phyloP scores from a whole-genome alignment of 2,329 filamentous ascomycete species.

The Blumeria hordei region DNA sequence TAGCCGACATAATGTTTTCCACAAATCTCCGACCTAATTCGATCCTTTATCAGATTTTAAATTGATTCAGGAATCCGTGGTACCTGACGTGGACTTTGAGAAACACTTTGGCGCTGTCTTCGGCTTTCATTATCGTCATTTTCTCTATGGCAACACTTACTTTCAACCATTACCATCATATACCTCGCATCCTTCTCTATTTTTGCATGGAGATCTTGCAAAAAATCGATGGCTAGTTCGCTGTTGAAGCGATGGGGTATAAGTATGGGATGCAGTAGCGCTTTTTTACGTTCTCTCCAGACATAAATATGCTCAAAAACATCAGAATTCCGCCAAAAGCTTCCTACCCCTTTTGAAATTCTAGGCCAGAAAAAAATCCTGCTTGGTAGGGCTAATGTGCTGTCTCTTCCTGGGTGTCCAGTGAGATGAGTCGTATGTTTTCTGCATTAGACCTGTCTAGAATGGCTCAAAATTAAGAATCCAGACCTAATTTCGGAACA shows the following conservation, averaged over 20 bases:
- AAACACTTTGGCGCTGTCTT: background rate
- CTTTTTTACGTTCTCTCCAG: background rate
- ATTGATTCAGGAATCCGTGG: background rate
- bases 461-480: background rate
- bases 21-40: background rate
- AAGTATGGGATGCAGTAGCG: background rate
- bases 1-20: background rate
- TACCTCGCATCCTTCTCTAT: background rate
- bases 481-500: background rate
- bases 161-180: background rate
- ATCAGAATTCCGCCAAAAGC: background rate
- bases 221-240: slow-evolving; percentile 1
- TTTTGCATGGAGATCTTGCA: background rate
- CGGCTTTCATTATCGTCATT: background rate
- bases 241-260: background rate
- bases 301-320: background rate
- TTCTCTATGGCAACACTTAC: background rate
- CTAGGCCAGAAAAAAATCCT: background rate
- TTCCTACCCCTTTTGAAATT: background rate
- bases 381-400: background rate
- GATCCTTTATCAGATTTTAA: background rate
- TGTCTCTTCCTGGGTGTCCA: slow-evolving; percentile 1
- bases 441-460: background rate
- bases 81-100: background rate
- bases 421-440: background rate